Evolutionary conservation across 495 filamentous ascomycete species (phyloP).

Genomic region (Xylaria cubensis): DNA sequence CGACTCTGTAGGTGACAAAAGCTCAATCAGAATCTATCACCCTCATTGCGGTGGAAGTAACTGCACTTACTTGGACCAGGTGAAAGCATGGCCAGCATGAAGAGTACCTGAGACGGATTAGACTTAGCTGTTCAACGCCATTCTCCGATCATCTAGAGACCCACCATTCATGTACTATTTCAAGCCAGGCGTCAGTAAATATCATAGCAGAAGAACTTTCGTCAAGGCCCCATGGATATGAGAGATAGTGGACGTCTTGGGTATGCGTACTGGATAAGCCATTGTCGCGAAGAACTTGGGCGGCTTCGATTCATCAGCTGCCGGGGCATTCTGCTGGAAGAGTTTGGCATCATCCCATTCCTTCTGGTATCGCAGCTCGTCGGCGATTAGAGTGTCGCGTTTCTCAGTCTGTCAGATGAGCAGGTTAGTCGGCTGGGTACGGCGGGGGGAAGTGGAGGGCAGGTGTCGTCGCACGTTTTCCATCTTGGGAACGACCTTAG

Average conservation of each 20-base stretch:
- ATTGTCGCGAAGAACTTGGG: slow-evolving; percentile 95
- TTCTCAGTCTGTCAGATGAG: slow-evolving; percentile 70
- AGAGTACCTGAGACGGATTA: slow-evolving; percentile 64
- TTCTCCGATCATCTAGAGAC: neutral
- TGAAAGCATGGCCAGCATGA: slow-evolving; percentile 91
- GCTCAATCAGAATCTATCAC: neutral
- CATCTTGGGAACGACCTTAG: slow-evolving; percentile 17
- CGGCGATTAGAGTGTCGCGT: slow-evolving; percentile 82
- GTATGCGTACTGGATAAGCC: slow-evolving; percentile 69
- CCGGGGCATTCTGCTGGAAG: slow-evolving; percentile 86
- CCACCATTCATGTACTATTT: slow-evolving; percentile 75
- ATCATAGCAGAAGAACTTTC: neutral
- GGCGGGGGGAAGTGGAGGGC: neutral
- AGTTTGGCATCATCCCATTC: slow-evolving; percentile 79
- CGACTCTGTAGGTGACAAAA: slow-evolving; percentile 54
- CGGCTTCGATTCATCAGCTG: slow-evolving; percentile 72
- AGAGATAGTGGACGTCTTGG: neutral
- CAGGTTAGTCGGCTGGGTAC: neutral
- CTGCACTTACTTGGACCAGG: slow-evolving; percentile 66
- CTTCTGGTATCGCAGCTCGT: slow-evolving; percentile 91
- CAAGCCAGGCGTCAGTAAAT: neutral
- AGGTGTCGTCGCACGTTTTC: slow-evolving; percentile 17
- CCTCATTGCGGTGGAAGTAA: neutral
- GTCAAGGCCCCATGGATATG: neutral
- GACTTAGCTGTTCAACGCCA: neutral